Percentiles rank a stretch among this genome's conserved stretches.
Evolutionary conservation across 305 asterid genomes (phyloP).

Genomic region (Fraxinus platypoda): DNA sequence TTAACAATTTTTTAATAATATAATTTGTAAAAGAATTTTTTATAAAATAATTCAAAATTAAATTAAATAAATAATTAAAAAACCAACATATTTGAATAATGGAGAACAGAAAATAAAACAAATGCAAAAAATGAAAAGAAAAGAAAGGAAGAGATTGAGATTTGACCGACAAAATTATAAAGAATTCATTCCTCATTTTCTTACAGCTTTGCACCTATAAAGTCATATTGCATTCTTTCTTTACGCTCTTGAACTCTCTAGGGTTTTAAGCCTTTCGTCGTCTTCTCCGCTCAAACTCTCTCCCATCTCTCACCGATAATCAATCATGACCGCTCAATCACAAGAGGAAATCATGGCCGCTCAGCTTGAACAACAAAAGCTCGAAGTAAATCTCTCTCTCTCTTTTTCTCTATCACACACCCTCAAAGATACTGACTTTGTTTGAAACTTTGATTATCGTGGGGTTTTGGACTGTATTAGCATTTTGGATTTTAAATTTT

Average conservation of each 20-base stretch:
- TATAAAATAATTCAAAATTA: too few relatives aligned
- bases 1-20: too few relatives aligned
- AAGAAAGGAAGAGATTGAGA: too few relatives aligned
- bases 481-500: background rate
- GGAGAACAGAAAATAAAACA: too few relatives aligned
- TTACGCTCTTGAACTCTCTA: conserved; percentile 14
- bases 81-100: too few relatives aligned
- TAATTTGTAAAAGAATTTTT: too few relatives aligned
- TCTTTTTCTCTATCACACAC: background rate
- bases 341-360: conserved; percentile 68
- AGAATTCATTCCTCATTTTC: too few relatives aligned
- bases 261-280: conserved; percentile 24
- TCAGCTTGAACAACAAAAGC: conserved; percentile 66
- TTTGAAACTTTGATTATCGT: background rate
- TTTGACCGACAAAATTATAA: too few relatives aligned
- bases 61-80: too few relatives aligned
- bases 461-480: background rate
- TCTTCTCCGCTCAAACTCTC: background rate
- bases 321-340: conserved; percentile 67
- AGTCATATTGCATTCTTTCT: background rate
- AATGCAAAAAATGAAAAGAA: too few relatives aligned
- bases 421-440: background rate
- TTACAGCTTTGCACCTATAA: background rate
- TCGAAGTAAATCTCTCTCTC: conserved; percentile 41
- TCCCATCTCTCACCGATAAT: conserved; percentile 1